Evolutionary conservation across 1,284 basidiomycete genomes (phyloP).

Genomic region (Sanghuangporus weigelae): DNA sequence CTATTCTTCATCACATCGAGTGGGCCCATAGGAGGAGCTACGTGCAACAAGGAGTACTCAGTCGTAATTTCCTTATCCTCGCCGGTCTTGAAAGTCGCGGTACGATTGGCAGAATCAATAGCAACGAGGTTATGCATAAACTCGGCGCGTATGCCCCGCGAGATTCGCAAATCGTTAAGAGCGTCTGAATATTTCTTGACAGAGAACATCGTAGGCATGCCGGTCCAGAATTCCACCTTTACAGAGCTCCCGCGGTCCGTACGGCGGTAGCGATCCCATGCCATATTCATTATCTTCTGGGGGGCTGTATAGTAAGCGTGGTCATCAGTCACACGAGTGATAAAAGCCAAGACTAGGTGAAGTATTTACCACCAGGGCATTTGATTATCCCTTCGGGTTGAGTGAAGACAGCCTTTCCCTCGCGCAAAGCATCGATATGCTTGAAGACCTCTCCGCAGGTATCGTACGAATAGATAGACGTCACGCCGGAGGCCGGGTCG

Average conservation of each 20-base stretch:
- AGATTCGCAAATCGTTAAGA: conserved; percentile 70
- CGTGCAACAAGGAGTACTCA: conserved; percentile 85
- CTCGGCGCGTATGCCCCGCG: conserved; percentile 75
- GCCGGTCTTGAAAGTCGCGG: conserved; percentile 79
- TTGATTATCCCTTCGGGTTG: conserved; percentile 95
- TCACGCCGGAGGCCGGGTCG: conserved; percentile 78
- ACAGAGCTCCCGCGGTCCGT: conserved; percentile 56
- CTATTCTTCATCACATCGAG: conserved; percentile 77
- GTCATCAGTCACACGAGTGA: background rate
- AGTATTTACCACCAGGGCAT: conserved; percentile 78
- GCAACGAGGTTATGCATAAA: conserved; percentile 81
- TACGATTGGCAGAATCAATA: conserved; percentile 63
- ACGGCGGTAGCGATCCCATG: conserved; percentile 69
- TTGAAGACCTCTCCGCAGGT: conserved; percentile 86
- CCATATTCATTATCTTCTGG: conserved; percentile 96
- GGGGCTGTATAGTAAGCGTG: conserved; percentile 49
- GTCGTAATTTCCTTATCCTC: conserved; percentile 64
- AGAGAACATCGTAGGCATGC: conserved; percentile 90
- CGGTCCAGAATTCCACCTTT: conserved; percentile 84
- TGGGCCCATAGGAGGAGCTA: conserved; percentile 88
- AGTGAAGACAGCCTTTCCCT: conserved; percentile 89
- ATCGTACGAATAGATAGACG: conserved; percentile 89
- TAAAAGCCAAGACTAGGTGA: background rate
- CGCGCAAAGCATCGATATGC: conserved; percentile 70
- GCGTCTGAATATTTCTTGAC: conserved; percentile 90